Conservation (phyloP, 2,329 filamentous ascomycete genomes). For the Aphanocladium album region DNA sequence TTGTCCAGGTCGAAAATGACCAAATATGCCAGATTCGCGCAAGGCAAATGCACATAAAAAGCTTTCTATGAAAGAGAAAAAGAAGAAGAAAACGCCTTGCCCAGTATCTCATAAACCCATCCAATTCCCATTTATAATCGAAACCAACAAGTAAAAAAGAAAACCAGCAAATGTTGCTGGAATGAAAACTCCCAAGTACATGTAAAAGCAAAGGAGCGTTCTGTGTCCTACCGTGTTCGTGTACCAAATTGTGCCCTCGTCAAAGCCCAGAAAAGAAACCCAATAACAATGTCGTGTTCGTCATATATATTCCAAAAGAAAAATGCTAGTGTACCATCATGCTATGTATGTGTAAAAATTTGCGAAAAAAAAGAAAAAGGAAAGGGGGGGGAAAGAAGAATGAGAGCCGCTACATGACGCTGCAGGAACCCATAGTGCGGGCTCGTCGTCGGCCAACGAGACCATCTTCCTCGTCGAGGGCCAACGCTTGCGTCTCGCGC, state of each 20-base stretch:
- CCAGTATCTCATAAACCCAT: not conserved
- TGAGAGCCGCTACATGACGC: constrained; percentile 50
- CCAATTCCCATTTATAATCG: not conserved
- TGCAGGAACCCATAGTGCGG: constrained; percentile 57
- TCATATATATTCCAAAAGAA: not conserved
- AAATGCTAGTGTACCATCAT: not conserved
- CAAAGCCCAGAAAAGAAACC: not conserved
- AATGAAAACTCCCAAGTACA: not conserved
- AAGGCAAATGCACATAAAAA: not conserved
- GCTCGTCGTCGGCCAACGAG: constrained; percentile 56
- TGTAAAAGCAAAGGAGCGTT: not conserved
- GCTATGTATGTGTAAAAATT: not conserved
- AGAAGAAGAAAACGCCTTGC: not conserved
- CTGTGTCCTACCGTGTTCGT: constrained; percentile 9
- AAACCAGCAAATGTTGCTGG: not conserved
- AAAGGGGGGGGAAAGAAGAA: not conserved
- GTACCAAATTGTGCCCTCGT: too few relatives aligned
- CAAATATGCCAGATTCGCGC: not conserved
- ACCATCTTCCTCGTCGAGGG: constrained; percentile 75
- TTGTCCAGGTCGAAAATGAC: not conserved
- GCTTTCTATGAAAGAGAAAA: not conserved
- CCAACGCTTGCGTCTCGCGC: constrained; percentile 73
- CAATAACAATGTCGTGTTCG: not conserved
- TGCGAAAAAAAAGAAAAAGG: not conserved
- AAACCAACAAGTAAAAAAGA: not conserved